Conservation (phyloP, 2,329 filamentous ascomycete genomes). For the Pezicula rhizophila region DNA sequence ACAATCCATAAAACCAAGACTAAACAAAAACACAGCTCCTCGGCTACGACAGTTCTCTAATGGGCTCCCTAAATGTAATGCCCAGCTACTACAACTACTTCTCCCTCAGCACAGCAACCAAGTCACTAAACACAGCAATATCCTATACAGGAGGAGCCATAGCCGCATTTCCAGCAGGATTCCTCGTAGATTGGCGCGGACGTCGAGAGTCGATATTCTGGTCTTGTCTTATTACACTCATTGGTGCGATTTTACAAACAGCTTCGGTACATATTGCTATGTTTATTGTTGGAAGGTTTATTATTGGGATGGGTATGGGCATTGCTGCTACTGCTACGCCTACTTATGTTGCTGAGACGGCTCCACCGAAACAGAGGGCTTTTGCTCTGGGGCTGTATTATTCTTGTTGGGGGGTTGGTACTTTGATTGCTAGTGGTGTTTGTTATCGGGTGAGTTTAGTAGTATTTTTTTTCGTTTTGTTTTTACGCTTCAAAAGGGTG, state of each 20-base stretch:
- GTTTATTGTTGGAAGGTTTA: slow-evolving; percentile 13
- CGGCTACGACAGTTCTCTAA: slow-evolving; percentile 29
- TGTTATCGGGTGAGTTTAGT: slow-evolving; percentile 2
- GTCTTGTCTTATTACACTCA: slow-evolving; percentile 7
- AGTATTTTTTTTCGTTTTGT: not conserved
- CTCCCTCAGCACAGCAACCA: slow-evolving; percentile 27
- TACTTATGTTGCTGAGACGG: slow-evolving; percentile 35
- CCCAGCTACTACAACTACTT: slow-evolving; percentile 29
- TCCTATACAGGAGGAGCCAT: slow-evolving; percentile 43
- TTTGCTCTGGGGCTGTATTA: slow-evolving; percentile 32
- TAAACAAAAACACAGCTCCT: slow-evolving; percentile 2
- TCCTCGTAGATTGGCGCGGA: slow-evolving; percentile 5
- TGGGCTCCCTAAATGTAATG: slow-evolving; percentile 31
- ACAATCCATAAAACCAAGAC: too few species aligned
- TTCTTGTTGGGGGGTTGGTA: slow-evolving; percentile 7
- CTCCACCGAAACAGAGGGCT: slow-evolving; percentile 35
- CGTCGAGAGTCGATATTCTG: slow-evolving; percentile 5
- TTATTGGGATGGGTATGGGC: slow-evolving; percentile 15
- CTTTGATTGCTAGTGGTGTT: slow-evolving; percentile 7
- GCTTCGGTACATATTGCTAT: slow-evolving; percentile 15
- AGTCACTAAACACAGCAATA: slow-evolving; percentile 24
- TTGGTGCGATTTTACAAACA: slow-evolving; percentile 25
- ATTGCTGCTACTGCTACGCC: slow-evolving; percentile 12
- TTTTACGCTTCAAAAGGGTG: not conserved
- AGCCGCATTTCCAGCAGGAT: slow-evolving; percentile 58